Evolutionary conservation across 2,329 filamentous ascomycete genomes (phyloP), one percentile per base, ranked within the genome.

Genomic region (Neoascochyta sp.): DNA sequence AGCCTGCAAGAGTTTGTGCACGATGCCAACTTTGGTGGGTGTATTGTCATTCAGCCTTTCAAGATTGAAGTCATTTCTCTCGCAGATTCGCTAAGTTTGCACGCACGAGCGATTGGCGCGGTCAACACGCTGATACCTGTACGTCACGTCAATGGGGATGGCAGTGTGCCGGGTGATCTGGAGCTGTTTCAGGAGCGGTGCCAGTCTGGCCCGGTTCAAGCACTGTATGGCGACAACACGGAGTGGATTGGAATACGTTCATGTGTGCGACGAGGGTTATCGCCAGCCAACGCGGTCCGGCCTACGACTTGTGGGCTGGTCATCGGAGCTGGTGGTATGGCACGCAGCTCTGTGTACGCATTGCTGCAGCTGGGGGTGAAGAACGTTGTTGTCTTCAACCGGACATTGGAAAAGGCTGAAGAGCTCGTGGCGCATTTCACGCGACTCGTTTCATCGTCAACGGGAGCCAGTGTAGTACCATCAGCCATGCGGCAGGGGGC

Each of bases 161-260:
- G 75, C 2, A 71, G 67, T 19, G 71, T 79, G 0, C 74, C 78
- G 1, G 68, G 73, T 16, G 75, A 76, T 16, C 34, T 63, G 4
- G 70, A 70, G 1, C 60, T 77, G n/a, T 66, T 70, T 24, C 65
- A 70, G 16, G 71, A 79, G 24, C 72, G 80, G 36, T 81, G 81
- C 40, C 71, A 77, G 23, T 72, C 79, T 1, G 83, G 83, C 0
- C 75, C 78, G 0, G 75, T 86, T 5, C 74, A 75, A 39, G 81
- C 80, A 0, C 67, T 88, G 0, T 85, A 86, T 41, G 85, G 83
- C 1, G 83, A 88, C 36, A 89, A 89, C 37, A 88, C 83, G 0
- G 84, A 89, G 56, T 89, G 84, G 80, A 82, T 87, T 18, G 84
- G 84, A 4, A 84, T 89, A 22, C 70, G 81, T 30, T 82, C 81